phyloP scores from a whole-genome alignment of 306 rosid genomes.

The Vicia faba region DNA sequence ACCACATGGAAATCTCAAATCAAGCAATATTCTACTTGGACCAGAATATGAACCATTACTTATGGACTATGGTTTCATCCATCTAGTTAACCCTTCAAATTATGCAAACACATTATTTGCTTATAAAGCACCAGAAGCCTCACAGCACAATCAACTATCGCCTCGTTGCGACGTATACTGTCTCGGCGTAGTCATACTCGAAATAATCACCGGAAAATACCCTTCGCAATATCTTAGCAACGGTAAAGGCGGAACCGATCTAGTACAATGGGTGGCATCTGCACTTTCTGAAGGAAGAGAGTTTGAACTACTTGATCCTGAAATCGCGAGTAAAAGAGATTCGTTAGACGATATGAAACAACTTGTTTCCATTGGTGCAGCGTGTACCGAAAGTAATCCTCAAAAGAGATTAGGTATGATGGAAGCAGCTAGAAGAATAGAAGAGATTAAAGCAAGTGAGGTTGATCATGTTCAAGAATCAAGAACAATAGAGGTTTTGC shows the following conservation, averaged over 20 bases:
- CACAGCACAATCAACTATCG: conserved; percentile 46
- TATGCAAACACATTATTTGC: conserved; percentile 56
- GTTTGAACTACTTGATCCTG: conserved; percentile 67
- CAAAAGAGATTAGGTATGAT: conserved; percentile 46
- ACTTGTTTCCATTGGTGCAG: conserved; percentile 61
- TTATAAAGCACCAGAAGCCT: conserved; percentile 68
- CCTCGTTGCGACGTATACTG: conserved; percentile 69
- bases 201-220: conserved; percentile 70
- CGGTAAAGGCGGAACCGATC: conserved; percentile 67
- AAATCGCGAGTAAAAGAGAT: conserved; percentile 41
- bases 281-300: conserved; percentile 64
- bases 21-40: conserved; percentile 73
- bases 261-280: conserved; percentile 63
- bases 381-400: conserved; percentile 59
- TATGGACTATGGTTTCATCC: conserved; percentile 58
- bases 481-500: conserved; percentile 43
- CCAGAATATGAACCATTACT: conserved; percentile 62
- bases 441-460: conserved; percentile 38
- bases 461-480: conserved; percentile 17
- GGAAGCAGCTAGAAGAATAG: conserved; percentile 66
- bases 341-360: conserved; percentile 50
- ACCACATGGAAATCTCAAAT: conserved; percentile 89
- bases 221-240: conserved; percentile 71
- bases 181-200: conserved; percentile 76
- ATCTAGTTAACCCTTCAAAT: conserved; percentile 46